phyloP scores from a whole-genome alignment of 441 rosid species.

The Omphalea diandra region DNA sequence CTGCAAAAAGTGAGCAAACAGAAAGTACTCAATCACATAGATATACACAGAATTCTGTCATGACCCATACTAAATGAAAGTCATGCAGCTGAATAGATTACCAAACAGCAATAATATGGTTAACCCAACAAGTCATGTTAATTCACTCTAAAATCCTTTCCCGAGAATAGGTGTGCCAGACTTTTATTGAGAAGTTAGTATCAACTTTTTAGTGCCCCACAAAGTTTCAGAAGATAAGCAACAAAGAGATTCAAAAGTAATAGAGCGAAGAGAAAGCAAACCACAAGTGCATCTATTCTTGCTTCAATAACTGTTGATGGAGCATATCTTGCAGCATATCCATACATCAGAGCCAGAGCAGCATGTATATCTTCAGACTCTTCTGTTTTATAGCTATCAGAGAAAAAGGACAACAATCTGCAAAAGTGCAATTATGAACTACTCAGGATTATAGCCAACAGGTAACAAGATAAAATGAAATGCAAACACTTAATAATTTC shows the following conservation, averaged over 20 bases:
- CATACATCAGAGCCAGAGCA: slow-evolving; percentile 99
- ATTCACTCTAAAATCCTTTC: background rate
- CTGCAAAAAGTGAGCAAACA: background rate
- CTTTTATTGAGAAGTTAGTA: background rate
- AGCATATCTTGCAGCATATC: slow-evolving; percentile 99
- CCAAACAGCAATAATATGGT: background rate
- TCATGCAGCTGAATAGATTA: background rate
- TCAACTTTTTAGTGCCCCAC: background rate
- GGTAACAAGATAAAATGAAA: slow-evolving; percentile 7
- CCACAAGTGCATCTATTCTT: slow-evolving; percentile 97
- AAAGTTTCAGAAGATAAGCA: slow-evolving; percentile 2
- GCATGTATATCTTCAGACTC: slow-evolving; percentile 99
- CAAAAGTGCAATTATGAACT: slow-evolving; percentile 27
- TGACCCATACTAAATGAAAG: background rate
- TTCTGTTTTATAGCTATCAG: slow-evolving; percentile 74
- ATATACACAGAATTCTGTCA: background rate
- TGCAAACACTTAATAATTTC: background rate
- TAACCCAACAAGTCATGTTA: background rate
- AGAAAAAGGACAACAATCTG: slow-evolving; percentile 89
- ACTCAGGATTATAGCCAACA: slow-evolving; percentile 6
- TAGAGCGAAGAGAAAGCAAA: slow-evolving; percentile 43
- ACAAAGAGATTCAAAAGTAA: slow-evolving; percentile 9
- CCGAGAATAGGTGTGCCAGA: background rate
- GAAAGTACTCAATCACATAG: background rate
- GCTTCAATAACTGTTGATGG: slow-evolving; percentile 98